A percentile compares a stretch with the other conserved stretches of the same genome.
phyloP scores from a whole-genome alignment of 345 rosid genomes.

The Psidium friedrichsthalianum region DNA sequence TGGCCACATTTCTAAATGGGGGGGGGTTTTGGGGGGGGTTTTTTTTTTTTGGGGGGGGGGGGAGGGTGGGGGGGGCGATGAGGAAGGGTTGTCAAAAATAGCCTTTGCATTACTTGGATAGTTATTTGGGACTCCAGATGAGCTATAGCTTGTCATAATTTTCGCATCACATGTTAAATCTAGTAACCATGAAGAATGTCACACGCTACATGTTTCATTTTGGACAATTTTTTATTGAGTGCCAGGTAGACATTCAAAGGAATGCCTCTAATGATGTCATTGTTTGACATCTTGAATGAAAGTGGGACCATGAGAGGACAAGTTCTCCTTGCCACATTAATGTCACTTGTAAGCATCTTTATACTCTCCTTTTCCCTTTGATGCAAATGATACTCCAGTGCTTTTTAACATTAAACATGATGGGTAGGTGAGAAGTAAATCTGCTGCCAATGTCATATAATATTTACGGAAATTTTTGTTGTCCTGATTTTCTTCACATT shows the following conservation, averaged over 20 bases:
- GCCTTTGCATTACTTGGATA: neutral
- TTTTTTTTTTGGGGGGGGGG: too few relatives aligned
- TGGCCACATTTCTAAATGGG: too few relatives aligned
- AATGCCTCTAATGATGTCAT: slow-evolving; percentile 51
- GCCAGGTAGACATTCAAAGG: slow-evolving; percentile 40
- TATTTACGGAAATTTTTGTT: neutral
- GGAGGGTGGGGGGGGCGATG: too few relatives aligned
- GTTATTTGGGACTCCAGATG: neutral
- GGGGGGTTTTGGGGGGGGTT: too few relatives aligned
- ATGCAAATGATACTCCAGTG: neutral
- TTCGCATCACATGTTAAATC: neutral
- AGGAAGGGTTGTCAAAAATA: neutral
- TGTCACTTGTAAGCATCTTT: slow-evolving; percentile 51
- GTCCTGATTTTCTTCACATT: neutral
- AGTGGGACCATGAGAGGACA: slow-evolving; percentile 91
- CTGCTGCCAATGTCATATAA: neutral
- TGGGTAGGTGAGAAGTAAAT: neutral
- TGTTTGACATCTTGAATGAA: slow-evolving; percentile 42
- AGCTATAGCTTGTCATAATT: neutral
- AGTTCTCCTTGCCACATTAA: slow-evolving; percentile 80
- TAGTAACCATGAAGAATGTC: neutral
- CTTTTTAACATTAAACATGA: neutral
- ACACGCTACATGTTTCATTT: neutral
- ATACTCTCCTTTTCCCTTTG: too few relatives aligned
- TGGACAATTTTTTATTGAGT: neutral